Conservation (phyloP, 2,329 filamentous ascomycete species). For the Lecanicillium sp. region DNA sequence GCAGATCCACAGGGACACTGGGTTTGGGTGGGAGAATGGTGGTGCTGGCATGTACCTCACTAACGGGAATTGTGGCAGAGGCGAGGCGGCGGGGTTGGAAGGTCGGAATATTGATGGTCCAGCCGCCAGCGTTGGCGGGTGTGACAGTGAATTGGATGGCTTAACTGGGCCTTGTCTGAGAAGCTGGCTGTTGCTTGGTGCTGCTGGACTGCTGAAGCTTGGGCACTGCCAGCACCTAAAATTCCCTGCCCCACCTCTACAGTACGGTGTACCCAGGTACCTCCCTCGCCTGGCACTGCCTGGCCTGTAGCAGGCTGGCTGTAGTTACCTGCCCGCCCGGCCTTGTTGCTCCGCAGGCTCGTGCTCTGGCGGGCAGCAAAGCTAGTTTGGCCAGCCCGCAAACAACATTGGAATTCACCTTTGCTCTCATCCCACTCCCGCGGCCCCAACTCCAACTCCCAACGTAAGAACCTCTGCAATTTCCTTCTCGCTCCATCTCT, state of each 20-base stretch:
- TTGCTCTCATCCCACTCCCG: not conserved
- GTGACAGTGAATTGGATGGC: not conserved
- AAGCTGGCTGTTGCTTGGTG: too few relatives aligned
- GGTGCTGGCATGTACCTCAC: slow-evolving; percentile 14
- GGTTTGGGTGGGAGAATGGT: not conserved
- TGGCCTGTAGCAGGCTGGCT: too few relatives aligned
- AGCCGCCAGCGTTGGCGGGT: slow-evolving; percentile 1
- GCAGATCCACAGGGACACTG: slow-evolving; percentile 9
- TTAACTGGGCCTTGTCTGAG: too few relatives aligned
- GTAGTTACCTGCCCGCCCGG: not conserved
- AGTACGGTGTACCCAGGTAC: too few relatives aligned
- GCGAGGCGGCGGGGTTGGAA: slow-evolving; percentile 5
- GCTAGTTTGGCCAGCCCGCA: slow-evolving; percentile 1
- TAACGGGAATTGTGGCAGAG: slow-evolving; percentile 10
- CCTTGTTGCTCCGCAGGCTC: slow-evolving; percentile 12
- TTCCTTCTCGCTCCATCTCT: not conserved
- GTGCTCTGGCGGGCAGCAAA: slow-evolving; percentile 10
- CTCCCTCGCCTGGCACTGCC: not conserved
- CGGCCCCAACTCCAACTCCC: not conserved
- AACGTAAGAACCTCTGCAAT: not conserved
- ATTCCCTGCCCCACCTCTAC: too few relatives aligned
- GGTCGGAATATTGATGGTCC: slow-evolving; percentile 12
- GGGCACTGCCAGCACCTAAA: not conserved
- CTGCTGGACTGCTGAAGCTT: not conserved
- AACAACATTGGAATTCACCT: slow-evolving; percentile 8